These are phyloP conservation scores for Plasmodium blacklocki DNA, from an alignment of 169 alveolate genomes.

Conservation along the genomic window DNA sequence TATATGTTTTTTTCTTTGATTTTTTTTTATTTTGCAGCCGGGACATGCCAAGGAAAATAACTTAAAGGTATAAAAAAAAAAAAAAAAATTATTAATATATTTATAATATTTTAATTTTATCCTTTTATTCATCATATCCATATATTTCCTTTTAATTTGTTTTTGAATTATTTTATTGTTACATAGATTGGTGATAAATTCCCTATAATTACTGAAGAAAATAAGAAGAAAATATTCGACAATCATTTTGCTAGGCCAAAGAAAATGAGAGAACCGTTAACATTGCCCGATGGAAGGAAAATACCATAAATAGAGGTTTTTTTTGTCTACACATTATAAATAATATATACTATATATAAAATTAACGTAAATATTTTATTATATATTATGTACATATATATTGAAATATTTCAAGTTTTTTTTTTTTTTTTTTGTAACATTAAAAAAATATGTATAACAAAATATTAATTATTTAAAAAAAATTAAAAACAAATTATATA, in stretches of 20 bases:
- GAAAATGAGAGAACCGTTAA: slow-evolving; percentile 79
- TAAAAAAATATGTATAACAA: neutral
- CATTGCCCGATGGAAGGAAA: slow-evolving; percentile 83
- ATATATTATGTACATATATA: too few relatives aligned
- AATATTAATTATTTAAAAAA: neutral
- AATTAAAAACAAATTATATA: neutral
- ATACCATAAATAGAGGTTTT: slow-evolving; percentile 14
- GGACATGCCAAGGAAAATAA: slow-evolving; percentile 70
- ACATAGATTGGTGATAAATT: slow-evolving; percentile 68
- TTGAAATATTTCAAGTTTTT: neutral
- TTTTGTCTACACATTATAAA: too few relatives aligned
- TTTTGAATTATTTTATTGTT: slow-evolving; percentile 6
- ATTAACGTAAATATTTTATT: too few relatives aligned
- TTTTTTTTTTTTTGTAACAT: slow-evolving; percentile 1
- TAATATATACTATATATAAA: too few relatives aligned
- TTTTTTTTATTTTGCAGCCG: slow-evolving; percentile 25
- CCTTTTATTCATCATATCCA: neutral
- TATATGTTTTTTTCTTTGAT: neutral
- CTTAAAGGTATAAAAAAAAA: slow-evolving; percentile 48
- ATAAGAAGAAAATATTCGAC: slow-evolving; percentile 74
- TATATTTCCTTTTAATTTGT: neutral
- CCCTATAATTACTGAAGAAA: slow-evolving; percentile 48
- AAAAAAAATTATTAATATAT: neutral
- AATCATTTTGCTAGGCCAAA: slow-evolving; percentile 84
- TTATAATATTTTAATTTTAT: neutral